Evolutionary conservation across 805 yeast species (phyloP), one percentile per base, ranked within the genome.

Genomic region (Jamesozyma hellenica): DNA sequence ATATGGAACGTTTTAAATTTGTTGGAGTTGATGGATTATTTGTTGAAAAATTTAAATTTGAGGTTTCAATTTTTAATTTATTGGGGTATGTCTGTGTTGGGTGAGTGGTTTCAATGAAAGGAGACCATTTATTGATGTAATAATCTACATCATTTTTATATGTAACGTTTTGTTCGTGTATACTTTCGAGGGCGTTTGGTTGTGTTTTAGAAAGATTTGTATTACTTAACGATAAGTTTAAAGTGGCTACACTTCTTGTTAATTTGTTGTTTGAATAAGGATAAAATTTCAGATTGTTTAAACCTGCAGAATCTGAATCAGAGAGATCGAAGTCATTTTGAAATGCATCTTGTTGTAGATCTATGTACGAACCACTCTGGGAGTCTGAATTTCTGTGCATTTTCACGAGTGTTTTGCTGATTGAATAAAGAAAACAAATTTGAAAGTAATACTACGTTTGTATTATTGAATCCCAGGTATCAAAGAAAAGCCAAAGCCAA

Each of bases 201-300:
- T 9, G 23, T 2, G 29, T 11, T 2, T 11, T 11, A 17, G 45
- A 41, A 17, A 46, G 21, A 34, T 58, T 63, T 2, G 68, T 54
- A 36, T 57, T 63, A 34, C 67, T 72, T 17, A 72, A 52, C 11
- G 76, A 70, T 36, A 74, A 48, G 40, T 74, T 74, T 44, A 74
- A 50, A 9, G 72, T 56, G 2, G 77, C 77, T 2, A 67, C 71
- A 61, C 77, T 71, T 57, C 79, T 64, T 44, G 76, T 67, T 28
- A 74, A 43, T 14, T 49, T 55, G 29, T 53, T 50, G 34, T 50
- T 54, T 14, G 58, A 45, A 39, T 52, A 56, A 2, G 61, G 58
- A 34, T 49, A 54, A 30, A 56, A 56, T 18, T 53, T 50, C 32
- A 56, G 41, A 30, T 52, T 52, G 37, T 55, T 55, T 1, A 54